These are phyloP conservation scores for Daldinia sp. DNA, from an alignment of 2,329 filamentous ascomycete genomes.

Conservation along the genomic window DNA sequence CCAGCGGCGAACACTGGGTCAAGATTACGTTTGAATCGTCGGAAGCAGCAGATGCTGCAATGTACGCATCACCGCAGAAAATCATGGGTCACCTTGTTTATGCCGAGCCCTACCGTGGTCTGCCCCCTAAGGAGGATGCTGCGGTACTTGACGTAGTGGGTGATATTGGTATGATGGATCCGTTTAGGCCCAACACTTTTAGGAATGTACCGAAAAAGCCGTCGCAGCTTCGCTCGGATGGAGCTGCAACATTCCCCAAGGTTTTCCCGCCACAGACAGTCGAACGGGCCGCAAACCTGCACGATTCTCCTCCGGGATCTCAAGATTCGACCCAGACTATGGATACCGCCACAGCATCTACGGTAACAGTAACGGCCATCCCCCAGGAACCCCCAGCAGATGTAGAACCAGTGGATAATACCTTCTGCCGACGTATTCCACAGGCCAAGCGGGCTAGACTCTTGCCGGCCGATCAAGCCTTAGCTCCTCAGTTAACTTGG, in stretches of 20 bases:
- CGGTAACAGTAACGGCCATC: constrained; percentile 55
- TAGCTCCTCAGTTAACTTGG: constrained; percentile 73
- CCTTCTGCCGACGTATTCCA: constrained; percentile 70
- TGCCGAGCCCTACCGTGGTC: constrained; percentile 73
- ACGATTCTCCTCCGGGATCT: constrained; percentile 54
- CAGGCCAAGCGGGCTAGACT: constrained; percentile 71
- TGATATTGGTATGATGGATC: constrained; percentile 49
- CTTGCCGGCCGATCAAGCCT: constrained; percentile 73
- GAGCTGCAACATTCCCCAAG: constrained; percentile 42
- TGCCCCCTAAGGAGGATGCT: constrained; percentile 70
- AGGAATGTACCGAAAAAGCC: constrained; percentile 35
- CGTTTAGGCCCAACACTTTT: constrained; percentile 23
- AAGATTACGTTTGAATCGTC: constrained; percentile 82
- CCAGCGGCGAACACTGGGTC: constrained; percentile 91
- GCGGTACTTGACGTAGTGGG: constrained; percentile 64
- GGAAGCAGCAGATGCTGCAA: constrained; percentile 73
- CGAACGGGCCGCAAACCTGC: constrained; percentile 41
- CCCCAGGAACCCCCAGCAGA: constrained; percentile 18
- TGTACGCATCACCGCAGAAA: constrained; percentile 74
- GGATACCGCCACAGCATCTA: constrained; percentile 60
- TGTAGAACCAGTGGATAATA: constrained; percentile 38
- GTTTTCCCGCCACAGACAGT: constrained; percentile 40
- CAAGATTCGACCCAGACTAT: constrained; percentile 64
- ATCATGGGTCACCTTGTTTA: constrained; percentile 75
- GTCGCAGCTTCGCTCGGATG: constrained; percentile 40